Conservation (phyloP, 2,329 filamentous ascomycete genomes). For the Diaporthe australafricana region DNA sequence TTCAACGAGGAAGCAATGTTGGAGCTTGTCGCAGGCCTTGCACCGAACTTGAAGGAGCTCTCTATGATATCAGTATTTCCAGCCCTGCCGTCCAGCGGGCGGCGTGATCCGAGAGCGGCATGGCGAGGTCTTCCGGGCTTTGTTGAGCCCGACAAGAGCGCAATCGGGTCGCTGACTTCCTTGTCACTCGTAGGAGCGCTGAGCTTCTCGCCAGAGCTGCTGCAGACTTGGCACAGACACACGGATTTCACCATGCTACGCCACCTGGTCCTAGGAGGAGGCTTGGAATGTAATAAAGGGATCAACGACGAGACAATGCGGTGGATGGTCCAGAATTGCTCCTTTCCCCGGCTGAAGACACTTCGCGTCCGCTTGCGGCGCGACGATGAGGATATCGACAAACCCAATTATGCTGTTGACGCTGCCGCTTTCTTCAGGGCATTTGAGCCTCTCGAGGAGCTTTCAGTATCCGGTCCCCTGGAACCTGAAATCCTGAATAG, state of each 20-base stretch:
- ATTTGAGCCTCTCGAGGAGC: slow-evolving; percentile 22
- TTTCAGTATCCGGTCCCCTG: slow-evolving; percentile 5
- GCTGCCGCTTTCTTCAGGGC: not conserved
- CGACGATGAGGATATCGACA: not conserved
- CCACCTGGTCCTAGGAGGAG: slow-evolving; percentile 5
- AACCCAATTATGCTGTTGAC: not conserved
- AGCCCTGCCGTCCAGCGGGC: too few species aligned
- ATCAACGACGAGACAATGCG: too few species aligned
- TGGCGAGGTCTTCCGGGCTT: slow-evolving; percentile 29
- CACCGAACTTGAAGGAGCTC: slow-evolving; percentile 13
- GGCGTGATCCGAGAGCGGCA: too few species aligned
- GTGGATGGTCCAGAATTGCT: slow-evolving; percentile 11
- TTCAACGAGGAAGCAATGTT: slow-evolving; percentile 23
- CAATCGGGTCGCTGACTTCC: slow-evolving; percentile 17
- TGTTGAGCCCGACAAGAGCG: not conserved
- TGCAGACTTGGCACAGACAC: slow-evolving; percentile 11
- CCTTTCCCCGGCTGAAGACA: not conserved
- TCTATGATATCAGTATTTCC: too few species aligned
- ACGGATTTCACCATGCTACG: slow-evolving; percentile 15
- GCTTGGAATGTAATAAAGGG: not conserved
- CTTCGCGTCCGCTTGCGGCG: not conserved
- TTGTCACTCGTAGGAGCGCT: not conserved
- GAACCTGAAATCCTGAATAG: slow-evolving; percentile 1
- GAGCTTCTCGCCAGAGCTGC: not conserved
- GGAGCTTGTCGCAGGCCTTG: slow-evolving; percentile 28